These are phyloP conservation scores for Diaporthe capsici DNA, from an alignment of 2,329 filamentous ascomycete species.

Conservation along the genomic window DNA sequence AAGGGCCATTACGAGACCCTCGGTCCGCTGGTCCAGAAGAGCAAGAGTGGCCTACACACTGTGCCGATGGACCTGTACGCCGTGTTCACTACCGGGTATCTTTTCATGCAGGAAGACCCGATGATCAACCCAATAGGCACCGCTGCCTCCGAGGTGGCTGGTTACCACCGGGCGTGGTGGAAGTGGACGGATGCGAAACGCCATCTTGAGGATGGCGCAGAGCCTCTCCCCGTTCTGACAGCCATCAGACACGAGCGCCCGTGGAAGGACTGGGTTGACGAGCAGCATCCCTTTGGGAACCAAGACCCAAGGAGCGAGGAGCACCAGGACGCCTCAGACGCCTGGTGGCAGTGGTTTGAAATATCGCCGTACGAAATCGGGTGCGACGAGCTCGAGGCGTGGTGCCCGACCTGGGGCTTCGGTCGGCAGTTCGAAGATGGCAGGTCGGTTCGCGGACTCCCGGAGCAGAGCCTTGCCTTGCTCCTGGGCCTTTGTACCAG, in stretches of 20 bases:
- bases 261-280: conserved; percentile 38
- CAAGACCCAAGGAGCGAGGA: conserved; percentile 22
- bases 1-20: conserved; percentile 26
- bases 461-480: conserved; percentile 33
- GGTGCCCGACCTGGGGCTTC: conserved; percentile 37
- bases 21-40: conserved; percentile 34
- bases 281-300: conserved; percentile 29
- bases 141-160: neutral
- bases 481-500: conserved; percentile 31
- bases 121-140: neutral
- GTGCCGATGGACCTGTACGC: conserved; percentile 37
- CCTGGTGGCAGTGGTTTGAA: conserved; percentile 39
- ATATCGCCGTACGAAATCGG: conserved; percentile 32
- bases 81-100: conserved; percentile 32
- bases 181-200: conserved; percentile 33
- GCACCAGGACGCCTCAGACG: conserved; percentile 26
- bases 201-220: conserved; percentile 11
- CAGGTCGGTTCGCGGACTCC: conserved; percentile 17
- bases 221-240: conserved; percentile 35
- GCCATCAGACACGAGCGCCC: conserved; percentile 38
- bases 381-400: conserved; percentile 35
- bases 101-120: conserved; percentile 34
- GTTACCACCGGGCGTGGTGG: conserved; percentile 34
- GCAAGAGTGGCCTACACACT: conserved; percentile 19
- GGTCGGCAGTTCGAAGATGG: conserved; percentile 33